phyloP scores from a whole-genome alignment of 352 stramenopile species.

The Pythium aphanidermatum region DNA sequence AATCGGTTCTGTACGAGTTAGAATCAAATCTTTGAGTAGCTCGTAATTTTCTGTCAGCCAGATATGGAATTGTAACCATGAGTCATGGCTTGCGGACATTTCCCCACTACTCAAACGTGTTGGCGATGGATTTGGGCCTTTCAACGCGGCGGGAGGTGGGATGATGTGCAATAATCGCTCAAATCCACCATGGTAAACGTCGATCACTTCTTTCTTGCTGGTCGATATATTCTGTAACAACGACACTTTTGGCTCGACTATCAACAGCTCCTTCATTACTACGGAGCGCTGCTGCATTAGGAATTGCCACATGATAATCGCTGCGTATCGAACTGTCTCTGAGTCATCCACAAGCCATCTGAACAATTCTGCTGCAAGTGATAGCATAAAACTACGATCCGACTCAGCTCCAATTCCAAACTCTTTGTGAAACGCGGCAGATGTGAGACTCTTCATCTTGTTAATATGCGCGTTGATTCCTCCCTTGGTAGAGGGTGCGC shows the following conservation, averaged over 20 bases:
- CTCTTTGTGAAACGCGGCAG: constrained; percentile 41
- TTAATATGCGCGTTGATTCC: constrained; percentile 31
- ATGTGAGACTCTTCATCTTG: constrained; percentile 44
- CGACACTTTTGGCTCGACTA: constrained; percentile 59
- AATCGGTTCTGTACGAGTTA: constrained; percentile 54
- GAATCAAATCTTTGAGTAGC: constrained; percentile 61
- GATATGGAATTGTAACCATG: constrained; percentile 72
- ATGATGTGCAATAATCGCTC: constrained; percentile 54
- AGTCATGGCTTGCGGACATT: constrained; percentile 32
- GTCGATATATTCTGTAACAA: constrained; percentile 64
- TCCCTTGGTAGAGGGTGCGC: constrained; percentile 1
- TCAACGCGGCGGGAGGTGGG: constrained; percentile 7
- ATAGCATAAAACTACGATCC: constrained; percentile 66
- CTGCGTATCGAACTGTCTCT: constrained; percentile 30
- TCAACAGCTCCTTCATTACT: constrained; percentile 68
- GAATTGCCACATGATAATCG: constrained; percentile 66
- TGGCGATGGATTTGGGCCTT: background rate
- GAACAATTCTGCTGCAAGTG: constrained; percentile 48
- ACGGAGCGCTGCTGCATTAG: constrained; percentile 63
- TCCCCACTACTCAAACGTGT: constrained; percentile 4
- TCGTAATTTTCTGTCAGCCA: constrained; percentile 66
- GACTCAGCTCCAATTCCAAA: constrained; percentile 63
- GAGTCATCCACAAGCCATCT: constrained; percentile 60
- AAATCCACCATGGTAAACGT: constrained; percentile 72
- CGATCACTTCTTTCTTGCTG: constrained; percentile 66